phyloP scores from a whole-genome alignment of 2,329 filamentous ascomycete genomes.

The Aureobasidium musti region DNA sequence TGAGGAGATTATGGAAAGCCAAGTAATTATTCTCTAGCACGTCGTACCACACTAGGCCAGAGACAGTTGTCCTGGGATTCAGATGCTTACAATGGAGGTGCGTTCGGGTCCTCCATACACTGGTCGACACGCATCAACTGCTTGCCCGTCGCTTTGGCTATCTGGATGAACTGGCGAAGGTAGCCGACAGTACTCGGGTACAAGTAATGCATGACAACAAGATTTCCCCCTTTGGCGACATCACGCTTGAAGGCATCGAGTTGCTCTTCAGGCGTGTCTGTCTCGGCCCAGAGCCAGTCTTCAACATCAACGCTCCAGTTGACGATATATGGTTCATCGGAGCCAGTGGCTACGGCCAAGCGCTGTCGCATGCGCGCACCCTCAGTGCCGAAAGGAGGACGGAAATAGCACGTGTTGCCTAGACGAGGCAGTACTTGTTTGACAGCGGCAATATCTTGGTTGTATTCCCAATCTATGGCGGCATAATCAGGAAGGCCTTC shows the following conservation, averaged over 20 bases:
- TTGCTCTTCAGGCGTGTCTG: background rate
- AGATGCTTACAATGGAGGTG: background rate
- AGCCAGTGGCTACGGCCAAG: background rate
- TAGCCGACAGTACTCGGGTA: background rate
- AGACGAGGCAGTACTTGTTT: background rate
- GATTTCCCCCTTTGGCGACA: background rate
- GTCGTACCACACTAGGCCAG: no score
- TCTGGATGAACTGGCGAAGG: background rate
- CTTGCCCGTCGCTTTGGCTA: slow-evolving; percentile 2
- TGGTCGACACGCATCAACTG: slow-evolving; percentile 7
- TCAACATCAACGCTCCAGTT: background rate
- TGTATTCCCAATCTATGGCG: background rate
- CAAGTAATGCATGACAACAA: background rate
- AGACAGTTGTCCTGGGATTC: no score
- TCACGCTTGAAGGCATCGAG: background rate
- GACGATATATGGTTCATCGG: background rate
- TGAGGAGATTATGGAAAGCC: no score
- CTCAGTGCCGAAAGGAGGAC: background rate
- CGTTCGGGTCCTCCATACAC: background rate
- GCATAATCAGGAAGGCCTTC: background rate
- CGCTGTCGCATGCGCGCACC: background rate
- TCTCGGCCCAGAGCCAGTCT: background rate
- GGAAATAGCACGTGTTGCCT: background rate
- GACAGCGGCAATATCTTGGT: background rate
- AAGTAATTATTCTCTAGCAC: no score